These are phyloP conservation scores for Myochromella boudieri DNA, from an alignment of 768 basidiomycete species.

Conservation along the genomic window DNA sequence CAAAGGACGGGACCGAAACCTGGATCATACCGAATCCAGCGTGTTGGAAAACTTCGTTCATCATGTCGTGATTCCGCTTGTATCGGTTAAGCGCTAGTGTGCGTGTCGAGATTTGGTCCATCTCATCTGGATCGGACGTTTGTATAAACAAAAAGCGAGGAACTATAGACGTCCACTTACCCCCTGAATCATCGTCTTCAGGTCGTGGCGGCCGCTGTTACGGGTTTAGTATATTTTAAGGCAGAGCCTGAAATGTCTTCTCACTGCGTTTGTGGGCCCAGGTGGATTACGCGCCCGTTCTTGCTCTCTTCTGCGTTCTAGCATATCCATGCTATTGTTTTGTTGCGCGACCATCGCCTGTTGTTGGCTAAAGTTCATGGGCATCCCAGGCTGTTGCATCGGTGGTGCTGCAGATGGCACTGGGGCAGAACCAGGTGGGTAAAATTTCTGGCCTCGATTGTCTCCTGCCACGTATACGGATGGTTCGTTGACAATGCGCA, in stretches of 20 bases:
- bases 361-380: constrained; percentile 41
- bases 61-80: constrained; percentile 78
- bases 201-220: constrained; percentile 34
- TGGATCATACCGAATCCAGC: constrained; percentile 65
- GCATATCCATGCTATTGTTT: constrained; percentile 66
- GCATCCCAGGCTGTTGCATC: constrained; percentile 30
- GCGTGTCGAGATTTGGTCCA: constrained; percentile 70
- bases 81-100: constrained; percentile 73
- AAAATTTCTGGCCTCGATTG: constrained; percentile 69
- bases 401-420: constrained; percentile 21
- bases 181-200: constrained; percentile 69
- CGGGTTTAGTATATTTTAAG: too few species aligned
- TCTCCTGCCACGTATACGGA: constrained; percentile 71
- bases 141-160: too few species aligned
- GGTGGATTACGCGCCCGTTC: constrained; percentile 54
- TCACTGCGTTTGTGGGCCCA: too few species aligned
- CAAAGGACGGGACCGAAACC: background rate
- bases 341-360: constrained; percentile 76
- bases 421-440: constrained; percentile 30
- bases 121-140: constrained; percentile 44
- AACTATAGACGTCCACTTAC: constrained; percentile 29
- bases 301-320: constrained; percentile 65
- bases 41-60: constrained; percentile 78
- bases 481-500: constrained; percentile 66
- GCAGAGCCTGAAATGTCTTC: too few species aligned